phyloP scores from a whole-genome alignment of 352 stramenopile species.

The Phytophthora podocarpi region DNA sequence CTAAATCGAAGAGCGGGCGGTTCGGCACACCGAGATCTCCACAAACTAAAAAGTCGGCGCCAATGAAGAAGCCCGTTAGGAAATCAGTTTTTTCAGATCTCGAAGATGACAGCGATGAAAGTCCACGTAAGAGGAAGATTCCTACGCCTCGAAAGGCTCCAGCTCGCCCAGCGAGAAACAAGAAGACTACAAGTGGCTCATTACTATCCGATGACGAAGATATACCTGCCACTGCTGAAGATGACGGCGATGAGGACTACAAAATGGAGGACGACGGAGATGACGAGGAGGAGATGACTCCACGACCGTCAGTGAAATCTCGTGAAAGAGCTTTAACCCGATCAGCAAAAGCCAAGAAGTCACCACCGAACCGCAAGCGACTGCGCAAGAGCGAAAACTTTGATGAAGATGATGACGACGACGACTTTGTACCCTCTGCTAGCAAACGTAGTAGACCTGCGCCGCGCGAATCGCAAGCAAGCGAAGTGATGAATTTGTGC shows the following conservation, averaged over 20 bases:
- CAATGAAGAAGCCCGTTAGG: constrained; percentile 17
- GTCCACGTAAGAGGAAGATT: constrained; percentile 30
- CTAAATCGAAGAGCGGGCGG: constrained; percentile 21
- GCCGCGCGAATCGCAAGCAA: constrained; percentile 24
- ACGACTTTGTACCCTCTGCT: constrained; percentile 18
- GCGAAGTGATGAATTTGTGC: constrained; percentile 52
- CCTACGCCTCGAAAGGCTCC: constrained; percentile 22
- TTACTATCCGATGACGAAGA: constrained; percentile 56
- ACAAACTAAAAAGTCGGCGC: constrained; percentile 1
- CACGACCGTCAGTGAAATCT: constrained; percentile 14
- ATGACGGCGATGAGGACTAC: constrained; percentile 73
- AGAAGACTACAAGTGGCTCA: constrained; percentile 20
- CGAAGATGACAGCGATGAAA: constrained; percentile 33
- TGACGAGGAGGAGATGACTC: constrained; percentile 47
- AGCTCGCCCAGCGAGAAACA: constrained; percentile 38
- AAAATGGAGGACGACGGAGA: constrained; percentile 52
- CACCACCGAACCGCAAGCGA: constrained; percentile 40
- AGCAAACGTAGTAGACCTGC: constrained; percentile 19
- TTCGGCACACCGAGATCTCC: constrained; percentile 30
- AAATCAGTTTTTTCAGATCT: constrained; percentile 40
- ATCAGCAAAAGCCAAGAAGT: constrained; percentile 25
- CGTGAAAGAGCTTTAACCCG: constrained; percentile 8
- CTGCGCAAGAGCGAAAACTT: constrained; percentile 43
- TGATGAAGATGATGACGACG: constrained; percentile 41
- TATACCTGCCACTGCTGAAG: constrained; percentile 33